These are phyloP conservation scores for Bifiguratus adelaidae DNA, from an alignment of 192 early-diverging fungal species.

Conservation along the genomic window DNA sequence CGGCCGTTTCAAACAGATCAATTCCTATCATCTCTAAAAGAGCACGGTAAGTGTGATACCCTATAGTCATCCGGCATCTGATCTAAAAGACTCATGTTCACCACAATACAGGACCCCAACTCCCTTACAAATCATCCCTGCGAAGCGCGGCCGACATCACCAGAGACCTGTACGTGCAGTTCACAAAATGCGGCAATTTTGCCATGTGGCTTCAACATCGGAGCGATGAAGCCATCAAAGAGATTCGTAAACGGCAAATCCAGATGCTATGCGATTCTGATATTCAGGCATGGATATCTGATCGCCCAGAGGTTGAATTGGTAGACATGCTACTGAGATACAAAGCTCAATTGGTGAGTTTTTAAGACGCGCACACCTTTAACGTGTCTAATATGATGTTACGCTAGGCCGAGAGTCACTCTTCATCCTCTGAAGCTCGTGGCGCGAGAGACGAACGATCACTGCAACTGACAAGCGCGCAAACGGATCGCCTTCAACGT, in stretches of 20 bases:
- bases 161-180: conserved; percentile 76
- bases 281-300: conserved; percentile 37
- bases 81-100: conserved; percentile 15
- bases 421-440: neutral
- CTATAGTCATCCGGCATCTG: conserved; percentile 1
- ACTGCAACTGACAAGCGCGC: neutral
- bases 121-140: conserved; percentile 35
- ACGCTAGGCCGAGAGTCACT: neutral
- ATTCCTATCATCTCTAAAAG: conserved; percentile 57
- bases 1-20: conserved; percentile 66
- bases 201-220: conserved; percentile 87
- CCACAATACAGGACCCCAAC: conserved; percentile 21
- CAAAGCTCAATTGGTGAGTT: conserved; percentile 47
- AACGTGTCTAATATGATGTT: neutral
- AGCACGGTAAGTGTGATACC: conserved; percentile 20
- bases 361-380: neutral
- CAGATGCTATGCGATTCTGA: conserved; percentile 54
- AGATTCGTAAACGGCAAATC: conserved; percentile 66
- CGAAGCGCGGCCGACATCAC: conserved; percentile 43
- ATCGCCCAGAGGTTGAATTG: conserved; percentile 48
- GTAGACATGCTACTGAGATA: conserved; percentile 57
- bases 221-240: conserved; percentile 68
- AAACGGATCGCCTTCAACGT: neutral
- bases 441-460: neutral
- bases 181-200: conserved; percentile 92